A percentile compares a stretch with the other conserved stretches of the same genome.
Evolutionary conservation across 495 filamentous ascomycete genomes (phyloP).

Genomic region (Podospora comata): DNA sequence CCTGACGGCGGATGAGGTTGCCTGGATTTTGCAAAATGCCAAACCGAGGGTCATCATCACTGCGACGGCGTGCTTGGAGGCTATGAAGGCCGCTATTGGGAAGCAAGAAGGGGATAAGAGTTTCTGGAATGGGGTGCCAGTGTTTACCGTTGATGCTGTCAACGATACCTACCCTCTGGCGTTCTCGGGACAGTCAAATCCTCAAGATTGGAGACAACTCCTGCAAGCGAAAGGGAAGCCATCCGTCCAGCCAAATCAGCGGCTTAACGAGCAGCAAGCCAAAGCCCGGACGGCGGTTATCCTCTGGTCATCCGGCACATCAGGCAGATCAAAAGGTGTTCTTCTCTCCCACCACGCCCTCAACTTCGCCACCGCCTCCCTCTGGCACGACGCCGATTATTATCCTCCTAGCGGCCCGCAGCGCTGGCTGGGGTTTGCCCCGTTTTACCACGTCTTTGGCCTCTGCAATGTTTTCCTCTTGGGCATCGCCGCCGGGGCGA

Average conservation of each 20-base stretch:
- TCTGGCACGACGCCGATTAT: conserved; percentile 39
- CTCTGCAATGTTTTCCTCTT: conserved; percentile 50
- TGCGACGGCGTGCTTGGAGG: conserved; percentile 26
- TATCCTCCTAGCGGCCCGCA: conserved; percentile 44
- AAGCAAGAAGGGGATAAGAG: conserved; percentile 20
- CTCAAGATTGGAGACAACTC: conserved; percentile 25
- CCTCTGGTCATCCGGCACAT: conserved; percentile 85
- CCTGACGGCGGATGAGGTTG: conserved; percentile 34
- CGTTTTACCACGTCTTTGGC: conserved; percentile 39
- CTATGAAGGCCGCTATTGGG: conserved; percentile 28
- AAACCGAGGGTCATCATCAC: conserved; percentile 34
- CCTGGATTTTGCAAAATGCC: conserved; percentile 36
- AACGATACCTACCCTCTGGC: conserved; percentile 27
- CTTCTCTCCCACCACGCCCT: conserved; percentile 61
- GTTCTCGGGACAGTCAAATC: background rate
- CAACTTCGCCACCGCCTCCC: conserved; percentile 29
- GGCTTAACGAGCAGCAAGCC: conserved; percentile 14
- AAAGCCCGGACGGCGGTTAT: conserved; percentile 43
- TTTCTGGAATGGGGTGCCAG: conserved; percentile 24
- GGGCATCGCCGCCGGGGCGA: conserved; percentile 53
- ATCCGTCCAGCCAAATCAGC: background rate
- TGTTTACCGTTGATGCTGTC: conserved; percentile 29
- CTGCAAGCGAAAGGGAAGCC: conserved; percentile 8
- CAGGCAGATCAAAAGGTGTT: conserved; percentile 79
- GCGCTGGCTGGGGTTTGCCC: conserved; percentile 48